These are phyloP conservation scores for Aquanectria penicillioides DNA, from an alignment of 2,329 filamentous ascomycete species.

Conservation along the genomic window DNA sequence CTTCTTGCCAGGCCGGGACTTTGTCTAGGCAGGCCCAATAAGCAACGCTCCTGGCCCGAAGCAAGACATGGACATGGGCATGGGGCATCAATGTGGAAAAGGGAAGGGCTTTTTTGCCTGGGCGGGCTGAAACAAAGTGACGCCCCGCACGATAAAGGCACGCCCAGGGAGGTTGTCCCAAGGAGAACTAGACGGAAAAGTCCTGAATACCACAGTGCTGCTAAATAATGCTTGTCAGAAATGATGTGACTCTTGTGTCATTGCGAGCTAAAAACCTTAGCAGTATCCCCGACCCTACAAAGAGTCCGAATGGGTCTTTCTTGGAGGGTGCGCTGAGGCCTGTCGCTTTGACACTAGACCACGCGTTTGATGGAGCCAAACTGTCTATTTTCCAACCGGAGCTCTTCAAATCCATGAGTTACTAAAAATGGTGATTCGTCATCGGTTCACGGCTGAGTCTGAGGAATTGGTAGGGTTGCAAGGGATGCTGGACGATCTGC, in stretches of 20 bases:
- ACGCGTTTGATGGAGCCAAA: neutral
- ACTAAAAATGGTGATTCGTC: slow-evolving; percentile 33
- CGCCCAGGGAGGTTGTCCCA: too few relatives aligned
- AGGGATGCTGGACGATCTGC: slow-evolving; percentile 41
- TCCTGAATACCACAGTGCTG: slow-evolving; percentile 31
- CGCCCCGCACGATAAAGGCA: slow-evolving; percentile 37
- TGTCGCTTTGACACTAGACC: slow-evolving; percentile 5
- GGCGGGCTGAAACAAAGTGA: slow-evolving; percentile 27
- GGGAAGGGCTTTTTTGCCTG: slow-evolving; percentile 25
- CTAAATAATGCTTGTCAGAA: slow-evolving; percentile 29
- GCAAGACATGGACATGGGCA: slow-evolving; percentile 33
- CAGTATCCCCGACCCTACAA: slow-evolving; percentile 22
- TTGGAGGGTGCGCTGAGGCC: slow-evolving; percentile 11
- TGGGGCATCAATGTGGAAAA: slow-evolving; percentile 18
- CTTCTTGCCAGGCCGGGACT: neutral
- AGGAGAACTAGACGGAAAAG: neutral
- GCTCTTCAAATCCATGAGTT: neutral
- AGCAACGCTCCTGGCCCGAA: slow-evolving; percentile 15
- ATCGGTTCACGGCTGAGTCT: slow-evolving; percentile 31
- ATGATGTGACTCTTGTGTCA: slow-evolving; percentile 44
- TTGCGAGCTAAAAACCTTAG: slow-evolving; percentile 29
- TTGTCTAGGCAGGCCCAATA: slow-evolving; percentile 1
- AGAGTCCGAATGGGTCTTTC: slow-evolving; percentile 22
- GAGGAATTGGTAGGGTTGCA: slow-evolving; percentile 27
- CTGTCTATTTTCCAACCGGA: slow-evolving; percentile 2